Evolutionary conservation across 768 basidiomycete genomes (phyloP), one percentile per base, ranked within the genome.

Genomic region (Boletus fagicola): DNA sequence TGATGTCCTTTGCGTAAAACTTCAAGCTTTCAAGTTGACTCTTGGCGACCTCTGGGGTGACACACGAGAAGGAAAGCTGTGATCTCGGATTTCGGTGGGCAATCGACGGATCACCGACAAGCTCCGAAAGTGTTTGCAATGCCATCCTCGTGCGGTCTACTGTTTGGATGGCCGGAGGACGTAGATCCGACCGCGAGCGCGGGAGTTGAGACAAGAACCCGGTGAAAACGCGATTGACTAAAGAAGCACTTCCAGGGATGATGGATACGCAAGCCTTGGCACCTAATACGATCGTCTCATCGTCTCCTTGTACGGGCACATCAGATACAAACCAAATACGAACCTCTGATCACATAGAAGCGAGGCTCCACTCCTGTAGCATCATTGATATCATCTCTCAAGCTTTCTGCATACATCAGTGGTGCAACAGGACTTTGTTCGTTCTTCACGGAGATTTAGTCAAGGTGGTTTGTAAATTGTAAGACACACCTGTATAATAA

Each of bases 41-140:
- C 66, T 78, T 73, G 28, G 80, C 68, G 9, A 81, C 71, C 5
- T 85, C 83, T 10, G 74, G 74, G 0, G 84, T 61, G 33, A 87
- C 76, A 61, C 83, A 83, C 12, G 81, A 87, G 64, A 91, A 91
- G 8, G 87, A 89, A 49, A 90, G 73, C 2, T 83, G 75, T 6
- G 82, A 88, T n/a, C 65, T 56, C 12, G 87, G 83, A 63, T 86
- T 78, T 28, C 83, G 79, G 12, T 72, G 66, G 11, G 76, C 75
- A 36, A 86, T 78, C 24, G 70, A 68, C 13, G 77, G 68, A 61
- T 82, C 77, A 18, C 70, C 73, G 16, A 73, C 75, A n/a, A 87
- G 70, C 31, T 82, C 77, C 11, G 84, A 78, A 36, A 90, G 75
- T 49, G 72, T 77, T 10, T 62, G 69, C 7, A 92, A 70, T 0